Evolutionary conservation across 1,284 basidiomycete species (phyloP).

Genomic region (Meira miltonrushii): DNA sequence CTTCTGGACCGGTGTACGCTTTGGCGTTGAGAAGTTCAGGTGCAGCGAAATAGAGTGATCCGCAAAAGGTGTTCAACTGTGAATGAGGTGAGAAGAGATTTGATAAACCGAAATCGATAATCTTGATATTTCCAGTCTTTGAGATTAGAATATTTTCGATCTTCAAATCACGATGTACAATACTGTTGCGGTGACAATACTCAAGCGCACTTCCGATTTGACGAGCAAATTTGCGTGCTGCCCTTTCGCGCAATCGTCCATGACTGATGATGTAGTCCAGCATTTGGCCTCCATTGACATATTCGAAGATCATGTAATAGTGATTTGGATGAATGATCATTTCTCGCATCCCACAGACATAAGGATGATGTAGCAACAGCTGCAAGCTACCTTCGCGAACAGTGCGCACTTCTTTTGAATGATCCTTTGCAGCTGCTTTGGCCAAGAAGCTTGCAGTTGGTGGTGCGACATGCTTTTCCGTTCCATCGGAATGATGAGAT

Average conservation of each 20-base stretch:
- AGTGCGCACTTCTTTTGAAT: conserved; percentile 90
- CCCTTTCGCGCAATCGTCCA: conserved; percentile 87
- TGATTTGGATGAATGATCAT: conserved; percentile 65
- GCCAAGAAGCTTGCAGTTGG: conserved; percentile 38
- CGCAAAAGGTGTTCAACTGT: conserved; percentile 91
- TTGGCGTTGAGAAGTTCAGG: conserved; percentile 94
- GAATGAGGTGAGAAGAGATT: conserved; percentile 84
- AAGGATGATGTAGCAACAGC: conserved; percentile 92
- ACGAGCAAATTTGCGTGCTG: conserved; percentile 90
- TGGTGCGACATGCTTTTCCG: conserved; percentile 51
- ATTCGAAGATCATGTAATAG: conserved; percentile 99
- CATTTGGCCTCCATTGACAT: conserved; percentile 98
- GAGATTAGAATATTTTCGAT: conserved; percentile 99
- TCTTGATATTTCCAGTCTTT: conserved; percentile 97
- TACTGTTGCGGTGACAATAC: conserved; percentile 94
- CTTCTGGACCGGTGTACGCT: conserved; percentile 93
- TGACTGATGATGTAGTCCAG: conserved; percentile 99
- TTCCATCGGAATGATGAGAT: conserved; percentile 8
- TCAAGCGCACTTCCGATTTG: conserved; percentile 94
- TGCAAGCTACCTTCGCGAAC: conserved; percentile 88
- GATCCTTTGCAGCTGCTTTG: conserved; percentile 65
- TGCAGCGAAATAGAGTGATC: conserved; percentile 94
- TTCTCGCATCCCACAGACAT: conserved; percentile 98
- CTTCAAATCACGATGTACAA: conserved; percentile 94
- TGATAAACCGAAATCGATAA: conserved; percentile 97